A percentile compares a stretch with the other conserved stretches of the same genome.
Evolutionary conservation across 1,139 yeast species (phyloP).

Genomic region (Chernovozyma aurita): DNA sequence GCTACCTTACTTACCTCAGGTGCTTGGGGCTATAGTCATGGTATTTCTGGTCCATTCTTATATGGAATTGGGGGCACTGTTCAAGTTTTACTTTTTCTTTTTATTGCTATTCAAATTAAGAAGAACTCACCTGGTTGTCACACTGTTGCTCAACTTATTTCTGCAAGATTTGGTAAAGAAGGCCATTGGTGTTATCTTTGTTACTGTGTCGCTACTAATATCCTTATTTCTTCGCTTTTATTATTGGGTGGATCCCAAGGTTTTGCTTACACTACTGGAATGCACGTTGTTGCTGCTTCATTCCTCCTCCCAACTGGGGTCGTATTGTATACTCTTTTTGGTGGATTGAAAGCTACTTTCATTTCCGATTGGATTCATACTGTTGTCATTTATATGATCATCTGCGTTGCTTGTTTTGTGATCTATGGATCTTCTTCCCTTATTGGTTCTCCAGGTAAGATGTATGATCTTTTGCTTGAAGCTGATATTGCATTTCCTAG

Average conservation of each 20-base stretch:
- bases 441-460: slow-evolving; percentile 31
- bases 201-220: slow-evolving; percentile 15
- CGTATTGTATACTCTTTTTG: slow-evolving; percentile 45
- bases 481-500: slow-evolving; percentile 21
- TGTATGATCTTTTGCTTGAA: slow-evolving; percentile 29
- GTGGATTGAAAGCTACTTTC: slow-evolving; percentile 48
- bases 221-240: slow-evolving; percentile 13
- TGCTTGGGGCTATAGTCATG: slow-evolving; percentile 26
- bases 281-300: slow-evolving; percentile 16
- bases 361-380: slow-evolving; percentile 12
- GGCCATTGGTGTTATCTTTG: slow-evolving; percentile 14
- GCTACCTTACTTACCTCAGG: slow-evolving; percentile 33
- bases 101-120: slow-evolving; percentile 70
- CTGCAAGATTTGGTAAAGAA: slow-evolving; percentile 61
- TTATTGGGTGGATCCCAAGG: slow-evolving; percentile 14
- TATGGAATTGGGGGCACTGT: slow-evolving; percentile 78
- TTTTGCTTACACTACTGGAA: slow-evolving; percentile 15
- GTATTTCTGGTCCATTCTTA: slow-evolving; percentile 56
- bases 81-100: slow-evolving; percentile 68
- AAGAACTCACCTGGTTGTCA: slow-evolving; percentile 73
- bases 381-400: slow-evolving; percentile 10
- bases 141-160: slow-evolving; percentile 68
- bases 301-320: slow-evolving; percentile 51
- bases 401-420: slow-evolving; percentile 7
- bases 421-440: slow-evolving; percentile 20